Evolutionary conservation across 169 alveolate species (phyloP), one percentile per base, ranked within the genome.

Genomic region (Plasmodium yoelii): DNA sequence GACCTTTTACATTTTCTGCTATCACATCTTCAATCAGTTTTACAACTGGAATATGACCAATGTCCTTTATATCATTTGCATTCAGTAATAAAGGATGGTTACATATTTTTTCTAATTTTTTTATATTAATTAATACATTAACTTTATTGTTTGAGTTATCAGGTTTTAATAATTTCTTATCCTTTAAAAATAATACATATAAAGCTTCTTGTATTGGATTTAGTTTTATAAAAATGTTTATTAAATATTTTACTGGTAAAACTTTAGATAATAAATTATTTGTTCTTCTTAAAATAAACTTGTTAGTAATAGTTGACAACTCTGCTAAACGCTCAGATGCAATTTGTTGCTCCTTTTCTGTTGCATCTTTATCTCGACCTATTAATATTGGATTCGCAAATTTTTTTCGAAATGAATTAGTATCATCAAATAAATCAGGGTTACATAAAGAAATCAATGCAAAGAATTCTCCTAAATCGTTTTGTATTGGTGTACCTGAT

Each of bases 361-460:
- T 88, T n/a, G 98, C 98, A 59, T 95, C 97, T n/a, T 97, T 97
- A 53, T 95, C 98, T 70, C 98, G 77, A 1, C 98, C 98, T 26
- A 88, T 88, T 22, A 96, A 63, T 46, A 96, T 96, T 0, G 98
- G 98, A 63, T 94, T 93, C 0, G 97, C 98, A 90, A 86, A 95
- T 46, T 69, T 64, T 69, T 91, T 95, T 59, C 96, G 68, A 87
- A 95, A 95, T 15, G 47, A 73, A 64, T 88, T 74, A 1, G 92
- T 91, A 53, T 95, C 98, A 8, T 97, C 98, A 28, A 95, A 88
- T n/a, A 95, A 95, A 49, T 93, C 94, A 15, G 98, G 98, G 71
- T 96, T 96, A 65, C 98, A 95, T 39, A 96, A 90, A 8, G 98
- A 95, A 28, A 96, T 94, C 49, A 96, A 90, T 8, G 98, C 93